Evolutionary conservation across 768 basidiomycete genomes (phyloP).

Genomic region (Dacryopinax spathularia): DNA sequence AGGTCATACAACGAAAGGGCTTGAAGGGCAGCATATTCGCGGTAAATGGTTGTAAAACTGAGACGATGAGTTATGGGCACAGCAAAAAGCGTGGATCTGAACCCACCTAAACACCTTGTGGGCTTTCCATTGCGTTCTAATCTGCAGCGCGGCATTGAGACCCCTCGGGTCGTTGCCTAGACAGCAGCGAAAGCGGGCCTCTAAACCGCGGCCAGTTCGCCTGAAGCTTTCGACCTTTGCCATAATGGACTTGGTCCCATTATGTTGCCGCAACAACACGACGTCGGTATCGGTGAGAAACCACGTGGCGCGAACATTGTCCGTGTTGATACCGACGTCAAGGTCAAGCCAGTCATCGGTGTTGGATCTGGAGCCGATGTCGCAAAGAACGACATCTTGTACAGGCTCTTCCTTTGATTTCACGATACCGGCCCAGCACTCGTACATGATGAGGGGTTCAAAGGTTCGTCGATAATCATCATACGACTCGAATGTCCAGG

Average conservation of each 20-base stretch:
- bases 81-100: neutral
- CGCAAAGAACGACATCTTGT: slow-evolving; percentile 40
- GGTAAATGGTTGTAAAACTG: slow-evolving; percentile 79
- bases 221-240: slow-evolving; percentile 52
- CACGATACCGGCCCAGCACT: slow-evolving; percentile 79
- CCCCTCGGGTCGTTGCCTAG: slow-evolving; percentile 17
- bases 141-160: slow-evolving; percentile 48
- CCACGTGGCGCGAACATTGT: slow-evolving; percentile 53
- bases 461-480: slow-evolving; percentile 60
- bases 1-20: slow-evolving; percentile 74
- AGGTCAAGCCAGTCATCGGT: slow-evolving; percentile 74
- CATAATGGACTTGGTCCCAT: slow-evolving; percentile 41
- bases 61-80: slow-evolving; percentile 5
- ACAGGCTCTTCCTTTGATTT: slow-evolving; percentile 57
- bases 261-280: slow-evolving; percentile 55
- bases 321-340: slow-evolving; percentile 44
- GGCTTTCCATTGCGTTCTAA: slow-evolving; percentile 55
- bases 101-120: slow-evolving; percentile 71
- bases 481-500: slow-evolving; percentile 49
- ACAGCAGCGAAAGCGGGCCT: slow-evolving; percentile 47
- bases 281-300: slow-evolving; percentile 70
- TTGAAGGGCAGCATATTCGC: slow-evolving; percentile 80
- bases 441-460: slow-evolving; percentile 71
- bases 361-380: slow-evolving; percentile 52
- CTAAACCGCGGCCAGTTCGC: slow-evolving; percentile 32